Evolutionary conservation across 1,284 basidiomycete genomes (phyloP).

Genomic region (Apiotrichum gamsii): DNA sequence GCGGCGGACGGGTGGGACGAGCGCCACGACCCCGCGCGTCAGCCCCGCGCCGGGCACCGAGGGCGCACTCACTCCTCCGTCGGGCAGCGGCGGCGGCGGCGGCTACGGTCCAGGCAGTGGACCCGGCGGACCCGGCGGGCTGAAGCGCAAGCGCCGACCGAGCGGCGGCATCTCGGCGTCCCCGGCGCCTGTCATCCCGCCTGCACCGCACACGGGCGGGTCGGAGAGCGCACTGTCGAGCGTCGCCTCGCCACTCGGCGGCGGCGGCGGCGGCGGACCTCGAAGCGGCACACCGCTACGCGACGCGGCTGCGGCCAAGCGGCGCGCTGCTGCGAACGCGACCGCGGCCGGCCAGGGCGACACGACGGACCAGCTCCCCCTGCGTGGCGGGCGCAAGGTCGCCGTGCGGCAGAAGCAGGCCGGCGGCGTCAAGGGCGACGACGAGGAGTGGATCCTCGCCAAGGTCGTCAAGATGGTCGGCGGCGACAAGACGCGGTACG

Average conservation of each 20-base stretch:
- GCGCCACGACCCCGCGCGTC: slow-evolving; percentile 6
- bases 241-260: slow-evolving; percentile 13
- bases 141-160: slow-evolving; percentile 16
- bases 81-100: neutral
- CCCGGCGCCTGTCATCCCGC: slow-evolving; percentile 1
- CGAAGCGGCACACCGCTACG: slow-evolving; percentile 8
- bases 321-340: slow-evolving; percentile 3
- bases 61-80: slow-evolving; percentile 12
- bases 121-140: too few relatives aligned
- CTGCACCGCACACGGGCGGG: slow-evolving; percentile 5
- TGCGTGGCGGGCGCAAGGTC: slow-evolving; percentile 46
- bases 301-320: slow-evolving; percentile 2
- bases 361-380: slow-evolving; percentile 45
- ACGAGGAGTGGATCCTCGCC: slow-evolving; percentile 48
- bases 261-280: slow-evolving; percentile 7
- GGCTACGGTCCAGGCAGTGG: too few relatives aligned
- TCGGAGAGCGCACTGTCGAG: slow-evolving; percentile 13
- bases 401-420: slow-evolving; percentile 35
- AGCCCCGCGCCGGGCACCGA: slow-evolving; percentile 3
- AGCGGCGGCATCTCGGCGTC: slow-evolving; percentile 8
- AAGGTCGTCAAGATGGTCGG: slow-evolving; percentile 42
- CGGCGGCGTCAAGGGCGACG: slow-evolving; percentile 15
- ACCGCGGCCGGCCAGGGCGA: slow-evolving; percentile 24
- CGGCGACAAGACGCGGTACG: slow-evolving; percentile 45
- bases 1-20: neutral